Base-by-base conservation (phyloP, 805 yeast species). In the Yarrowia porcina region DNA sequence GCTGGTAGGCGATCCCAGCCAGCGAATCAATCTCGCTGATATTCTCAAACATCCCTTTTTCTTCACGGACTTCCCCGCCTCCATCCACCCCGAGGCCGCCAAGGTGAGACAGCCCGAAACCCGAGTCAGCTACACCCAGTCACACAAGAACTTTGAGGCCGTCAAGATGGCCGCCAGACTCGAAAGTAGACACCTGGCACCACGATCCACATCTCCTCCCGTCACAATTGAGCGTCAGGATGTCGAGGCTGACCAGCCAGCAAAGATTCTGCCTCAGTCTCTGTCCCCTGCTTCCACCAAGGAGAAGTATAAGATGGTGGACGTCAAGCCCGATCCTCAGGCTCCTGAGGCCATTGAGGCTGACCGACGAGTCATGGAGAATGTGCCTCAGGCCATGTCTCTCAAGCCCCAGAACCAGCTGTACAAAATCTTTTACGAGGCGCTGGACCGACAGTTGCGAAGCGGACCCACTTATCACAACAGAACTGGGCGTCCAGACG, bases 201-300 rank as follows among this genome's bases (percentile, higher is more conserved):
- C 28, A 3, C 42, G 52, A 35, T 18, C 33, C 2, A 44, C 63
- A 2, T 21, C 60, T n/a, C 61, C 59, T 21, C 65, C 69, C 3
- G 65, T 65, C 32, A 65, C 63, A 25, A 67, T 70, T 32, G 67
- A 69, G 23, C 67, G 65, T 47, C 66, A 66, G 20, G 73, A 67
- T 33, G 78, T 82, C 66, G 78, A 80, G 10, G 81, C 82, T 32
- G 75, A 69, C 60, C 65, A 25, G 67, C 75, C n/a, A 66, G 63
- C 65, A 28, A 64, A 89, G 3, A 81, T 92, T 65, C 78, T 92
- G 68, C 98, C 98, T 36, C 88, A 87, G 69, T 88, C 96, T 2
- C 82, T 92, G 71, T 91, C 97, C 23, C 98, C 98, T 17, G 93
- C 93, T 67, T 91, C 90, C 71, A 90, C 97, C 49, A 88, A 85